These are phyloP conservation scores for Micromonas pusilla DNA, from an alignment of 139 green algal species.

Conservation along the genomic window DNA sequence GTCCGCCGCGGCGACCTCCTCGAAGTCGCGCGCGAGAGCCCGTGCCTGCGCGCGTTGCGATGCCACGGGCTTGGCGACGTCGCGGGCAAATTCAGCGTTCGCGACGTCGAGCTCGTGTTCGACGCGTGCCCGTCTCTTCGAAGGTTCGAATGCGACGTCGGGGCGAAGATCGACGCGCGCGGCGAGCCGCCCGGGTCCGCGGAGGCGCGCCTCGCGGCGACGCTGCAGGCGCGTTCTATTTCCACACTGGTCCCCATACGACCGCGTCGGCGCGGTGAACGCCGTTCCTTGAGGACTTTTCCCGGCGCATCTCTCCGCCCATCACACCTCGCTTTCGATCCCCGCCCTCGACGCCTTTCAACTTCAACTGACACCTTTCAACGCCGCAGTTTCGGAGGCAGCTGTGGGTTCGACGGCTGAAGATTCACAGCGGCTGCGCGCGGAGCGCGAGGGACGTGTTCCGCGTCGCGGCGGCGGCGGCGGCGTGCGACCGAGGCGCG, in stretches of 20 bases:
- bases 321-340: no score
- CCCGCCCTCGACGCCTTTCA: no score
- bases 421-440: neutral
- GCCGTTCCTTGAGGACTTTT: no score
- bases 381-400: no score
- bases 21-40: neutral
- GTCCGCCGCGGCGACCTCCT: neutral
- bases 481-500: neutral
- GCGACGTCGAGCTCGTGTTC: neutral
- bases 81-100: slow-evolving; percentile 1
- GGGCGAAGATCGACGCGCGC: slow-evolving; percentile 3
- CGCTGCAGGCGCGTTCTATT: no score
- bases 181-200: neutral
- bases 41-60: neutral
- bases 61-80: neutral
- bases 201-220: neutral
- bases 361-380: no score
- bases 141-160: slow-evolving; percentile 4
- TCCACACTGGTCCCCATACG: no score
- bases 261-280: no score
- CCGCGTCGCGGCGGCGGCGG: neutral
- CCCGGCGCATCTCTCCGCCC: no score
- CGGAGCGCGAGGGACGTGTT: neutral
- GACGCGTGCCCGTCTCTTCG: neutral
- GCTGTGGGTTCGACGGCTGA: neutral